Evolutionary conservation across 2,329 filamentous ascomycete species (phyloP).

Genomic region (Fonsecaea nubica): DNA sequence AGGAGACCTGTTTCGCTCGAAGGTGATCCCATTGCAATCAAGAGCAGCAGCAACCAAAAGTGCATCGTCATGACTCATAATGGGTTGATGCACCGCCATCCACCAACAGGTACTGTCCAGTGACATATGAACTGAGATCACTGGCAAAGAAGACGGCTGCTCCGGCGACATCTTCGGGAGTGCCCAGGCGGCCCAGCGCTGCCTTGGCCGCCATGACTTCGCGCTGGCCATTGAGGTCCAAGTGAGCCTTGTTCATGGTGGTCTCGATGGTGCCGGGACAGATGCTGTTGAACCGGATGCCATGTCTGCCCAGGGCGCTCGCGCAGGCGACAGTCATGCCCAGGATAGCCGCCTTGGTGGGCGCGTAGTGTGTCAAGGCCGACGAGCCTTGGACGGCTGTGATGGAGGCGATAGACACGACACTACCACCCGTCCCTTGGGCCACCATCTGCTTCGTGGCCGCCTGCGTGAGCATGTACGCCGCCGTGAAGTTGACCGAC

Average conservation of each 20-base stretch:
- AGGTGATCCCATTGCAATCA: background rate
- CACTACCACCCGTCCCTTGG: slow-evolving; percentile 50
- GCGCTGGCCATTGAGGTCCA: slow-evolving; percentile 34
- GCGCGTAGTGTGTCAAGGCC: slow-evolving; percentile 21
- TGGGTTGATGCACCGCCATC: slow-evolving; percentile 49
- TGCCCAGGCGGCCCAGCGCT: slow-evolving; percentile 42
- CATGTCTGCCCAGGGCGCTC: slow-evolving; percentile 51
- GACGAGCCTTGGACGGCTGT: slow-evolving; percentile 17
- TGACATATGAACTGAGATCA: slow-evolving; percentile 55
- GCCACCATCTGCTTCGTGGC: slow-evolving; percentile 59
- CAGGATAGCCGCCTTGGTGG: slow-evolving; percentile 21
- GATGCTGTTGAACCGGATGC: slow-evolving; percentile 56
- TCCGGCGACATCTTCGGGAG: slow-evolving; percentile 47
- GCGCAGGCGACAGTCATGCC: slow-evolving; percentile 21
- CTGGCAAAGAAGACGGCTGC: slow-evolving; percentile 55
- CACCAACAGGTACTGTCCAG: slow-evolving; percentile 52
- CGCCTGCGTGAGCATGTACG: slow-evolving; percentile 56
- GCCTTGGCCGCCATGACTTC: slow-evolving; percentile 24
- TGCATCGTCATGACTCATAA: slow-evolving; percentile 14
- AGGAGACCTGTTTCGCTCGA: background rate
- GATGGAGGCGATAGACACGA: slow-evolving; percentile 34
- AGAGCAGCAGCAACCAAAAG: background rate
- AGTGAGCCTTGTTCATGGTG: slow-evolving; percentile 53
- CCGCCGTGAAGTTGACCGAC: slow-evolving; percentile 51
- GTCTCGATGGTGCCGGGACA: slow-evolving; percentile 54